phyloP scores from a whole-genome alignment of 2,329 filamentous ascomycete species.

The Fusarium guadeloupense region DNA sequence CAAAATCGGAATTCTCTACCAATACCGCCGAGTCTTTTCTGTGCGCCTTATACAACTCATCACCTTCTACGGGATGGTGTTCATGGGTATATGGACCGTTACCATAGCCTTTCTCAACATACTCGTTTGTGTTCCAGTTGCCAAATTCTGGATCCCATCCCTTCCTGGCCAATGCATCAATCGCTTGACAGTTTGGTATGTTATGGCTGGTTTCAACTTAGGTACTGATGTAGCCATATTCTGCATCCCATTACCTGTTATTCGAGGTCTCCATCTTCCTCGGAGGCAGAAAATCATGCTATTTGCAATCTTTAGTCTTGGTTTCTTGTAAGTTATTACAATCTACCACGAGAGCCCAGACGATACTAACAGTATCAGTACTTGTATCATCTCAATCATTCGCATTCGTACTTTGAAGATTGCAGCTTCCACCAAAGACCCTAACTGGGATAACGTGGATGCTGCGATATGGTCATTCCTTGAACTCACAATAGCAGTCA shows the following conservation, averaged over 20 bases:
- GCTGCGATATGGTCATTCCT: constrained; percentile 25
- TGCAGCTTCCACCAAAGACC: constrained; percentile 11
- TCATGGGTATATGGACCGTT: constrained; percentile 17
- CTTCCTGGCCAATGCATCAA: constrained; percentile 5
- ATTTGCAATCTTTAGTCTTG: constrained; percentile 6
- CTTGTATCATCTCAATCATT: constrained; percentile 17
- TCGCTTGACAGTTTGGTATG: constrained; percentile 9
- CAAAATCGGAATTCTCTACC: constrained; percentile 19
- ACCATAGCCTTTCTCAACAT: constrained; percentile 13
- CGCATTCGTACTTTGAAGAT: constrained; percentile 16
- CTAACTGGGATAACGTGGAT: constrained; percentile 24
- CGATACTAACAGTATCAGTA: not conserved
- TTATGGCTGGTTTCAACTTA: constrained; percentile 21
- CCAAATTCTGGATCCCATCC: constrained; percentile 16
- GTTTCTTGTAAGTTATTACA: constrained; percentile 2
- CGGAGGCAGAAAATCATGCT: constrained; percentile 21
- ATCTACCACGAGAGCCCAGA: rapidly evolving
- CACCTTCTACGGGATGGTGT: not conserved
- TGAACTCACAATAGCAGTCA: constrained; percentile 14
- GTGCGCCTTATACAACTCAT: not conserved
- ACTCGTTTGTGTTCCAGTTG: constrained; percentile 12
- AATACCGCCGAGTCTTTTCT: constrained; percentile 22
- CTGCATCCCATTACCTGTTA: constrained; percentile 14
- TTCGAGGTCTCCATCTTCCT: constrained; percentile 11
- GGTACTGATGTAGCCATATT: constrained; percentile 14